Conservation (phyloP, 1,284 basidiomycete species). For the Leccinum subrobustum region DNA sequence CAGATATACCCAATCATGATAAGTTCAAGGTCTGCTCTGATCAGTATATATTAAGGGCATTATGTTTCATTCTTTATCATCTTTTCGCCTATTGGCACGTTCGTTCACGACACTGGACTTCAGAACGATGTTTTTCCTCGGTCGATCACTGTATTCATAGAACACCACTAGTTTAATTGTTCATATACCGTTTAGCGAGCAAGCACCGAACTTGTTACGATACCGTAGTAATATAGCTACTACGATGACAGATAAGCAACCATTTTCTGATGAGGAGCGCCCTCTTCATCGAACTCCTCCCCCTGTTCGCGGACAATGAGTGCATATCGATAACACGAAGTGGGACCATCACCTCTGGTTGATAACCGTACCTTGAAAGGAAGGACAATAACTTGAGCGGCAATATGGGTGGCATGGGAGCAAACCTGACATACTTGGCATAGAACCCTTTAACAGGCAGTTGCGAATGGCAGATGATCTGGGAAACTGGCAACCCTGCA, state of each 20-base stretch:
- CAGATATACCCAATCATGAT: constrained; percentile 33
- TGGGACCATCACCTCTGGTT: constrained; percentile 46
- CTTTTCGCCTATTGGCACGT: constrained; percentile 19
- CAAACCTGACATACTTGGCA: constrained; percentile 53
- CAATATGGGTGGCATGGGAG: constrained; percentile 3
- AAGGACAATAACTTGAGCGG: constrained; percentile 6
- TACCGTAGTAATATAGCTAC: constrained; percentile 28
- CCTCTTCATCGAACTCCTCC: constrained; percentile 76
- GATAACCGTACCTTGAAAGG: constrained; percentile 64
- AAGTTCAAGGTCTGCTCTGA: constrained; percentile 1
- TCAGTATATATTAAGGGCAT: constrained; percentile 2
- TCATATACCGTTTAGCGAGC: constrained; percentile 30
- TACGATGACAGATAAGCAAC: constrained; percentile 49
- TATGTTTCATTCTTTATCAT: constrained; percentile 7
- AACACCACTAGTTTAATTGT: constrained; percentile 33
- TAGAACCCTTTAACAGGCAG: constrained; percentile 71
- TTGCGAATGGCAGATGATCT: constrained; percentile 65
- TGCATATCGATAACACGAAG: constrained; percentile 17
- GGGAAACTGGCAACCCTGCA: constrained; percentile 31
- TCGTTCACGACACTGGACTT: constrained; percentile 37
- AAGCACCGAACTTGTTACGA: constrained; percentile 25
- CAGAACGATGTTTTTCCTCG: constrained; percentile 20
- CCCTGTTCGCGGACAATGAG: constrained; percentile 46
- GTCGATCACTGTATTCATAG: constrained; percentile 42
- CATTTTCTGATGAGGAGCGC: constrained; percentile 79